Evolutionary conservation across 1,139 yeast species (phyloP).

Genomic region (Geotrichum phurueaensis): DNA sequence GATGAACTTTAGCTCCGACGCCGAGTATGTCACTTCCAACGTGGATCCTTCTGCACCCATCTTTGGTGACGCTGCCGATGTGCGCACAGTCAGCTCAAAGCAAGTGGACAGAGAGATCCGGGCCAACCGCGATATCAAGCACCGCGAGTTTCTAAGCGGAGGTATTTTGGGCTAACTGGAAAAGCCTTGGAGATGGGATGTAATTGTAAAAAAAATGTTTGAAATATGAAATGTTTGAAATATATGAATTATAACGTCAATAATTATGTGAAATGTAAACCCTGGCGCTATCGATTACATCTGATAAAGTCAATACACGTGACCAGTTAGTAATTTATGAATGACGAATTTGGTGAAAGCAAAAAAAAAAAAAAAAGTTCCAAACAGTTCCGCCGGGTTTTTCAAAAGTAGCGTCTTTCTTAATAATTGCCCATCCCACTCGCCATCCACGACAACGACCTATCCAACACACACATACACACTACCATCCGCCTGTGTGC

Average conservation of each 20-base stretch:
- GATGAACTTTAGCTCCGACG: slow-evolving; percentile 1
- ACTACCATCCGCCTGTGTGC: too few species aligned
- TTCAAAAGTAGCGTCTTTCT: too few species aligned
- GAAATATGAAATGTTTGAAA: background rate
- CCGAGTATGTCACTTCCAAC: slow-evolving; percentile 1
- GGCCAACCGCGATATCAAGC: slow-evolving; percentile 10
- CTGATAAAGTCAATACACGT: background rate
- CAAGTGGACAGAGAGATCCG: slow-evolving; percentile 6
- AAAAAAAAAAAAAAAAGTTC: background rate
- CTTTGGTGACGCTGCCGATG: background rate
- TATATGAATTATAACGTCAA: background rate
- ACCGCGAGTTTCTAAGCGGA: background rate
- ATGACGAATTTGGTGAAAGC: background rate
- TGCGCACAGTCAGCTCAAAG: background rate
- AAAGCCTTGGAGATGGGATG: background rate
- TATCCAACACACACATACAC: too few species aligned
- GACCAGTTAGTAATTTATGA: background rate
- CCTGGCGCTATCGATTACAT: background rate
- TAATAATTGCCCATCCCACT: too few species aligned
- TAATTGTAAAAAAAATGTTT: background rate
- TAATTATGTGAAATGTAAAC: background rate
- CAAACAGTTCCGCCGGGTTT: background rate
- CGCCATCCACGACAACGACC: too few species aligned
- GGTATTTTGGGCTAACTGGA: background rate
- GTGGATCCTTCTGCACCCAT: background rate